These are phyloP conservation scores for Fraxinus cuspidata DNA, from an alignment of 257 asterid species.

Conservation along the genomic window DNA sequence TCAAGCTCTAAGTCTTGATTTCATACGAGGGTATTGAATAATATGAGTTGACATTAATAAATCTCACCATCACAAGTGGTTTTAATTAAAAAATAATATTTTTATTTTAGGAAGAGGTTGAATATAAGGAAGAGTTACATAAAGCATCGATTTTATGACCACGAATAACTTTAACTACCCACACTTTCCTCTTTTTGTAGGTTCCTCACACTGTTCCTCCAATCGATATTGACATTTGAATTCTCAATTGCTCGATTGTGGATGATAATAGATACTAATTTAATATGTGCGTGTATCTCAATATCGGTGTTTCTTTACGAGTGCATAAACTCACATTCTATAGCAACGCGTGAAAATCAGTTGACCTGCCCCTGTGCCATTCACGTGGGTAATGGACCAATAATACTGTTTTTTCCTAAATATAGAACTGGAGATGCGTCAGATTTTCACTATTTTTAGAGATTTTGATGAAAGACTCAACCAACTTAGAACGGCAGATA, in stretches of 20 bases:
- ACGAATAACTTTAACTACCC: too few species aligned
- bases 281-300: background rate
- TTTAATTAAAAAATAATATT: too few species aligned
- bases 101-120: too few species aligned
- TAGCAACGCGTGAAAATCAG: constrained; percentile 4
- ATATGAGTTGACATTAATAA: too few species aligned
- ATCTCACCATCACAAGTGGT: too few species aligned
- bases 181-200: too few species aligned
- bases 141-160: too few species aligned
- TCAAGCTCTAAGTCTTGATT: too few species aligned
- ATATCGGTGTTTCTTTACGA: background rate
- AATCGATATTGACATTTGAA: background rate
- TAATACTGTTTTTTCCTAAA: constrained; percentile 35
- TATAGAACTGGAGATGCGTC: constrained; percentile 36
- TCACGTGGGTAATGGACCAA: constrained; percentile 40
- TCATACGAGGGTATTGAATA: too few species aligned
- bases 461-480: constrained; percentile 12
- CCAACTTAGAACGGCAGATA: background rate
- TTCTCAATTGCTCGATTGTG: constrained; percentile 18
- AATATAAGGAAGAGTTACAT: too few species aligned
- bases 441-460: constrained; percentile 27
- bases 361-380: constrained; percentile 26
- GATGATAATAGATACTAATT: background rate
- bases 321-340: background rate
- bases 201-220: too few species aligned